These are phyloP conservation scores for Penicillium fimorum DNA, from an alignment of 495 filamentous ascomycete species.

Conservation along the genomic window DNA sequence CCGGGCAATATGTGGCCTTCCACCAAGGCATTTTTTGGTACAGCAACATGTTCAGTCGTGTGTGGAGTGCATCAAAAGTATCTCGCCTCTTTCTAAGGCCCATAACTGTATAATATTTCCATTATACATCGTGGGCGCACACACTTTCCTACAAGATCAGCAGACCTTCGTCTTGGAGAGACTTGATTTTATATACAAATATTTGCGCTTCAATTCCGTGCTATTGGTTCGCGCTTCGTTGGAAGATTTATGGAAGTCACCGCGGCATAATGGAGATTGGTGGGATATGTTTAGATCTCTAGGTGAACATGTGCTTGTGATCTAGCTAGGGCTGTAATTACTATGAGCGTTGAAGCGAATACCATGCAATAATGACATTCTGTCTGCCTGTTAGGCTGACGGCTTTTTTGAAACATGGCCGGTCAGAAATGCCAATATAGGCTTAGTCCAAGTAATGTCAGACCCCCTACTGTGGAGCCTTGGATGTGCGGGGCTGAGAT, in stretches of 20 bases:
- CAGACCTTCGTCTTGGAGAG: constrained; percentile 16
- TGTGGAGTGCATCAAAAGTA: constrained; percentile 16
- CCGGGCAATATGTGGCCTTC: constrained; percentile 21
- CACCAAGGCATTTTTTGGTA: constrained; percentile 18
- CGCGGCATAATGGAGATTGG: constrained; percentile 17
- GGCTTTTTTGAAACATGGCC: neutral
- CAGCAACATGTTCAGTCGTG: constrained; percentile 22
- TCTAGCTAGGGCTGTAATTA: constrained; percentile 10
- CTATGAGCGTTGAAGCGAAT: neutral
- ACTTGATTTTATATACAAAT: constrained; percentile 16
- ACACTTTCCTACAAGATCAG: constrained; percentile 16
- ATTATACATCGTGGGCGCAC: constrained; percentile 20
- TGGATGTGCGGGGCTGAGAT: neutral
- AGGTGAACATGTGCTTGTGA: constrained; percentile 18
- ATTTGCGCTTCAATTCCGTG: constrained; percentile 17
- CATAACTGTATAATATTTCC: constrained; percentile 25
- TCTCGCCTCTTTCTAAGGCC: constrained; percentile 16
- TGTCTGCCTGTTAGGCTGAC: neutral
- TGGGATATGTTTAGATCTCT: constrained; percentile 18
- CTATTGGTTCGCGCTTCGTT: constrained; percentile 16
- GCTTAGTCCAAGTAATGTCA: neutral
- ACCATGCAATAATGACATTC: neutral
- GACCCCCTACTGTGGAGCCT: neutral
- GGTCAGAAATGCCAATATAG: neutral
- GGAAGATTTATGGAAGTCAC: constrained; percentile 13